These are phyloP conservation scores for Penstemon newberryi DNA, from an alignment of 257 asterid species.

Conservation along the genomic window DNA sequence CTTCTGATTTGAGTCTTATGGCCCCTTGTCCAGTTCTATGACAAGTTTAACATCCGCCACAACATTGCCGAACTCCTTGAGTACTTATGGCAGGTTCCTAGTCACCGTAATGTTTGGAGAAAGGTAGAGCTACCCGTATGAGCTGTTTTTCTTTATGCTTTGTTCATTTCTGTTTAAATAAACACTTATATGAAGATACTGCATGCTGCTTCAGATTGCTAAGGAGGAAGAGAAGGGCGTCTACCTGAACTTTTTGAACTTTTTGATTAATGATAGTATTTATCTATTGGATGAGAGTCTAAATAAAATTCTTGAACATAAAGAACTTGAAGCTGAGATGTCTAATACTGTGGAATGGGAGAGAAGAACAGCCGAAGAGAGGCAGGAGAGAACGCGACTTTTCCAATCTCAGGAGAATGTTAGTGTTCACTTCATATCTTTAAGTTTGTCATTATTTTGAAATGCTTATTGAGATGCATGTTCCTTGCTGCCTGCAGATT, in stretches of 20 bases:
- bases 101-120: conserved; percentile 97
- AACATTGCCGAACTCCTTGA: conserved; percentile 98
- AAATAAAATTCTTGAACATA: conserved; percentile 88
- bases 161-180: background rate
- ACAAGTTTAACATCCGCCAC: conserved; percentile 97
- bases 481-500: conserved; percentile 54
- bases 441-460: conserved; percentile 19
- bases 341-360: conserved; percentile 94
- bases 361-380: conserved; percentile 82
- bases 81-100: conserved; percentile 97
- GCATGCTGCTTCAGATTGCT: conserved; percentile 64
- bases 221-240: conserved; percentile 98
- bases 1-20: conserved; percentile 30
- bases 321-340: conserved; percentile 98
- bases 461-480: conserved; percentile 25
- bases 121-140: conserved; percentile 51
- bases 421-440: conserved; percentile 31
- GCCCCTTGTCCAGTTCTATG: conserved; percentile 73
- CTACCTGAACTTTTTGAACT: conserved; percentile 86
- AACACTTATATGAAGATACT: conserved; percentile 17
- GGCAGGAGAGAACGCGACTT: conserved; percentile 94
- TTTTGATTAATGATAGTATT: conserved; percentile 90
- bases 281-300: conserved; percentile 96
- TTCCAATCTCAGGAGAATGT: conserved; percentile 99
- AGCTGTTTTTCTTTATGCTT: conserved; percentile 13